Conservation (phyloP, 2,329 filamentous ascomycete species). For the Colletotrichum cordylinicola region DNA sequence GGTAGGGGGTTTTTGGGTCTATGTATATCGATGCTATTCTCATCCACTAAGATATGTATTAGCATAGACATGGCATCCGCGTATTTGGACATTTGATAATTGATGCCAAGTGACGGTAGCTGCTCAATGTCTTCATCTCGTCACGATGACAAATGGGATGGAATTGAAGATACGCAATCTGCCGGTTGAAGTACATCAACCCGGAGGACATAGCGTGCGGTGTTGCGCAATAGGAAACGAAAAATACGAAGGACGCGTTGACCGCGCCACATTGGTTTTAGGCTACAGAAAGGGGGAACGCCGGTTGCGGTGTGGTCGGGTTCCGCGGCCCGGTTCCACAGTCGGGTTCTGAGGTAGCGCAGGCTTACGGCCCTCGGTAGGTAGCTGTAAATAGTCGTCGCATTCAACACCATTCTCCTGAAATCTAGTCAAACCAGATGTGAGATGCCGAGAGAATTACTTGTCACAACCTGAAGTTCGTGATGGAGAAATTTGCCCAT, state of each 20-base stretch:
- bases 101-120: accelerated
- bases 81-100: accelerated
- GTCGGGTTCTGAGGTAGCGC: neutral
- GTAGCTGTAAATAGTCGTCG: neutral
- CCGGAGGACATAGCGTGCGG: neutral
- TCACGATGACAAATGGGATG: neutral
- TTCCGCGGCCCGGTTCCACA: neutral
- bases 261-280: neutral
- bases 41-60: neutral
- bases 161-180: neutral
- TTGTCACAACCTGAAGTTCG: neutral
- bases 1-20: neutral
- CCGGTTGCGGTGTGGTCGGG: neutral
- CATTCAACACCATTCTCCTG: neutral
- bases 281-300: neutral
- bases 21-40: accelerated
- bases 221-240: neutral
- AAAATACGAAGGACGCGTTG: neutral
- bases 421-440: neutral
- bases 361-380: neutral
- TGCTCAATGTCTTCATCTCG: neutral
- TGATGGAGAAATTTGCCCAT: accelerated
- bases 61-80: neutral
- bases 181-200: neutral
- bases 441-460: accelerated